A percentile compares a stretch with the other conserved stretches of the same genome.
These are phyloP conservation scores for Porcisia deanei DNA, from an alignment of 208 protist species.

Conservation along the genomic window DNA sequence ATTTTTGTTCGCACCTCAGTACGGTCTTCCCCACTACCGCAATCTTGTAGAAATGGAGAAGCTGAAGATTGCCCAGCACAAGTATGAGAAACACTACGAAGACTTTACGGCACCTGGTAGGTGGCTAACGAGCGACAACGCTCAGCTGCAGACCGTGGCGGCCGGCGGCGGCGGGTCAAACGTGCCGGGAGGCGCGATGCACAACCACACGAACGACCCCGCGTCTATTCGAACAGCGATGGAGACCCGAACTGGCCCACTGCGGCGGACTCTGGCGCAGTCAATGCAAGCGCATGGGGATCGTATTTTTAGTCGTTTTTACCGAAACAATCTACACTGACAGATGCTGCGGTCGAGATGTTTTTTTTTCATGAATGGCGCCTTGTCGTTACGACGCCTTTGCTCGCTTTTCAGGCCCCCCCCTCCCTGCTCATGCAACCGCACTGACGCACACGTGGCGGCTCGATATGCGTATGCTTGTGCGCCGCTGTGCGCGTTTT, in stretches of 20 bases:
- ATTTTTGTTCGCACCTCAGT: constrained; percentile 58
- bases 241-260: constrained; percentile 71
- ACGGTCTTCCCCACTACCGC: constrained; percentile 64
- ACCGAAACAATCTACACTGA: constrained; percentile 84
- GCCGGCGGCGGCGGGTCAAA: constrained; percentile 68
- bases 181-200: constrained; percentile 66
- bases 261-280: constrained; percentile 54
- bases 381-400: neutral
- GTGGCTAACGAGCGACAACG: constrained; percentile 80
- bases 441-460: neutral
- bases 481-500: neutral
- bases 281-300: constrained; percentile 82
- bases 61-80: constrained; percentile 87
- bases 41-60: constrained; percentile 89
- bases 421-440: neutral
- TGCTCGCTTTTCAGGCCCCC: neutral
- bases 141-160: constrained; percentile 73
- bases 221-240: constrained; percentile 46
- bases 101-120: constrained; percentile 82
- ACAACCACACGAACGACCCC: constrained; percentile 57
- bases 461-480: neutral
- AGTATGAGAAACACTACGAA: constrained; percentile 90
- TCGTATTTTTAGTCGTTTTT: constrained; percentile 81
- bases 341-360: neutral
- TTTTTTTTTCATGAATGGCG: neutral